Base-by-base conservation (phyloP, 2,329 filamentous ascomycete genomes). In the Penicillium sclerotigenum region DNA sequence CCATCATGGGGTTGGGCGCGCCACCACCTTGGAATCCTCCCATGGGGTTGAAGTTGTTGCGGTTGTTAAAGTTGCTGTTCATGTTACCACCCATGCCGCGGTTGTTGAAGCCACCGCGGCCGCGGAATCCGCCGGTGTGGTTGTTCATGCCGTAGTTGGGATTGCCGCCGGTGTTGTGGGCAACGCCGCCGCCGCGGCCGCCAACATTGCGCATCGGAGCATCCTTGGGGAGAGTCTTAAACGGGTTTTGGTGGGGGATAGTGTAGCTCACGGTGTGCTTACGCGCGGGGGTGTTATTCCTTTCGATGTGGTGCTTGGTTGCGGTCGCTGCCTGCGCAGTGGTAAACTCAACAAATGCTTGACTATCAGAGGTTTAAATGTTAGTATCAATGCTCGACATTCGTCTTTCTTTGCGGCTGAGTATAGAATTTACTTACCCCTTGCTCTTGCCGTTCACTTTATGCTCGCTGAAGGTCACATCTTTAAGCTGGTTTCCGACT, bases 391-490 rank as follows among this genome's bases (percentile, higher is more conserved):
- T 31, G 5, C 9, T 41, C 14, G 18, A 36, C 22, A 28, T 42
- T 5, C n/a, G 8, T 14, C 10, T 9, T n/a, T 13, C 0, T 13
- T 13, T n/a, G n/a, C 5, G 13, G 28, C 16, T 9, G 18, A 20
- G 20, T 29, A 50, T 18, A 18, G 24, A 33, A 47, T 16, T 3
- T 37, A 33, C 86, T 61, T 81, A 96, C 92, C 94, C 93, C 79
- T 97, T 97, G 76, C 91, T 96, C 78, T 99, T 99, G 65, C 94
- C 94, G 65, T 99, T 99, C 46, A 97, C 92, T 73, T 99, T 99
- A 76, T 97, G 94, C 73, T 99, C 94, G 68, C 91, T 97, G 73
- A 97, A 99, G 0, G 92, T 96, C 49, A 99, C 85, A 59, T 97
- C 94, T 67, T 90, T 91, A 18, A 97, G 78, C 68, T 96, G 90